These are phyloP conservation scores for Penicillium maclennaniae DNA, from an alignment of 495 filamentous ascomycete species.

Conservation along the genomic window DNA sequence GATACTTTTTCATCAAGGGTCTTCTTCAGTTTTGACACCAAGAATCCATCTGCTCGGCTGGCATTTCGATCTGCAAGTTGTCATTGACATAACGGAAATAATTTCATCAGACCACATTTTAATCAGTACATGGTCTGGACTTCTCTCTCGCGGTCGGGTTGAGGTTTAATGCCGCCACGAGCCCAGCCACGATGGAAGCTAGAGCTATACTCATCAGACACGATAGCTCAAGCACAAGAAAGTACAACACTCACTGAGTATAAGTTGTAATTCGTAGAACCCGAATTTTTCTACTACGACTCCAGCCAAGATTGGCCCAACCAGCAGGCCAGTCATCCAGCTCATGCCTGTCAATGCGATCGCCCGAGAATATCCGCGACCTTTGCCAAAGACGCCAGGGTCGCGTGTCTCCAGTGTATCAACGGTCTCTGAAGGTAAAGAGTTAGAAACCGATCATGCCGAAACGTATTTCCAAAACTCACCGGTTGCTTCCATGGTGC, in stretches of 20 bases:
- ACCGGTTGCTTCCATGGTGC: slow-evolving; percentile 34
- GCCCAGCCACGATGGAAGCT: neutral
- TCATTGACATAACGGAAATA: too few relatives aligned
- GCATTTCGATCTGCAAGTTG: too few relatives aligned
- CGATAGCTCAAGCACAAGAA: neutral
- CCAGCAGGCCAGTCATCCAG: slow-evolving; percentile 31
- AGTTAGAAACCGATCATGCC: neutral
- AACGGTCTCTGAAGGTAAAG: slow-evolving; percentile 18
- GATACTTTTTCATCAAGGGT: too few relatives aligned
- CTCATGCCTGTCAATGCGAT: slow-evolving; percentile 34
- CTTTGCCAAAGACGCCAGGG: slow-evolving; percentile 32
- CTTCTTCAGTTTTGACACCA: too few relatives aligned
- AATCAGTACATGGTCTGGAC: too few relatives aligned
- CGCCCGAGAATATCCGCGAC: slow-evolving; percentile 38
- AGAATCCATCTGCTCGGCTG: too few relatives aligned
- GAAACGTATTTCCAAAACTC: slow-evolving; percentile 5
- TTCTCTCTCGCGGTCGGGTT: neutral
- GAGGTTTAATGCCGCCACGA: neutral
- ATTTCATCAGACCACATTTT: too few relatives aligned
- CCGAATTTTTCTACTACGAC: slow-evolving; percentile 29
- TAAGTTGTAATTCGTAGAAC: slow-evolving; percentile 31
- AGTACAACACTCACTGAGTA: slow-evolving; percentile 27
- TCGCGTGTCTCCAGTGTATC: slow-evolving; percentile 20
- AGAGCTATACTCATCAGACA: neutral
- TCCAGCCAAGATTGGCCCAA: slow-evolving; percentile 35